Percentiles rank a stretch among this genome's conserved stretches.
Conservation (phyloP, 208 protist species). For the Blastocrithidia nonstop region DNA sequence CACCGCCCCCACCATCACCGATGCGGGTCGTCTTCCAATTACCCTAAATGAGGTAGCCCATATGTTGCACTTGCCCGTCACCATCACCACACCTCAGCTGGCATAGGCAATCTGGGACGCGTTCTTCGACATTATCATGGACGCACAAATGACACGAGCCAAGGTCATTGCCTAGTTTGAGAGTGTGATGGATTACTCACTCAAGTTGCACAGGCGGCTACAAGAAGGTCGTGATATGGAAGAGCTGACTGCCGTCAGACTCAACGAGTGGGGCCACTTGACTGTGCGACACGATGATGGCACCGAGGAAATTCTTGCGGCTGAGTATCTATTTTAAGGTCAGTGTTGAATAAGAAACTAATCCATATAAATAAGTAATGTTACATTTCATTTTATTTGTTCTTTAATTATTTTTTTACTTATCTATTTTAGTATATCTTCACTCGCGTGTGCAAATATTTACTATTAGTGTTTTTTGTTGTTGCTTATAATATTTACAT, state of each 20-base stretch:
- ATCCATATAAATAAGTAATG: neutral
- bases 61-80: neutral
- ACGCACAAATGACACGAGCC: slow-evolving; percentile 6
- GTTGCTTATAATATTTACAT: neutral
- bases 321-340: slow-evolving; percentile 53
- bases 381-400: slow-evolving; percentile 4
- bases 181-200: slow-evolving; percentile 19
- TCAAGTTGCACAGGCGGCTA: slow-evolving; percentile 22
- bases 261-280: slow-evolving; percentile 52
- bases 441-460: neutral
- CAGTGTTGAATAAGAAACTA: neutral
- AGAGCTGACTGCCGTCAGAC: slow-evolving; percentile 16
- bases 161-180: slow-evolving; percentile 28
- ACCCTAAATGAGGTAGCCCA: slow-evolving; percentile 17
- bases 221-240: slow-evolving; percentile 17
- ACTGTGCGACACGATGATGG: slow-evolving; percentile 20
- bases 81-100: slow-evolving; percentile 8
- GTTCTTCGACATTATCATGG: slow-evolving; percentile 15
- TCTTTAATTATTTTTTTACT: neutral
- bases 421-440: neutral
- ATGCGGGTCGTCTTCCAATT: slow-evolving; percentile 22
- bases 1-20: slow-evolving; percentile 20
- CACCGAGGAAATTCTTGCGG: slow-evolving; percentile 18
- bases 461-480: slow-evolving; percentile 3
- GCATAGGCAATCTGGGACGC: slow-evolving; percentile 21